Conservation (phyloP, 164 flowering plant species). For the Liquidambar formosana region DNA sequence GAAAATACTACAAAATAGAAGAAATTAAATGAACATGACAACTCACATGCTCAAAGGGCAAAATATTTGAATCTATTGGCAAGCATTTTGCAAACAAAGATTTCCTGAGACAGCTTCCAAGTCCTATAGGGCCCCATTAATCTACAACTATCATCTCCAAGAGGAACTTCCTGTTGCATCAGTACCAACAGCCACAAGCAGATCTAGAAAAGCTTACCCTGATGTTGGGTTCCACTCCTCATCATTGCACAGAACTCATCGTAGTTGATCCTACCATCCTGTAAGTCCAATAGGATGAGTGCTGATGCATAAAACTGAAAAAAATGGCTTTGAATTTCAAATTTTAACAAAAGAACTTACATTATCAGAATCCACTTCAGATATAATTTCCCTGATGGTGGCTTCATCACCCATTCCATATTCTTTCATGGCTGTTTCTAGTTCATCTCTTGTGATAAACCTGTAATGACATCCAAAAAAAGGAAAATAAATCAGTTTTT, state of each 20-base stretch:
- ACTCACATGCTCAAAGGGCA: no score
- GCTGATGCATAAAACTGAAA: neutral
- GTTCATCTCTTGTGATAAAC: constrained; percentile 80
- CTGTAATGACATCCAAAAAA: constrained; percentile 26
- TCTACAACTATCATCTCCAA: no score
- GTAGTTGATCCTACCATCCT: constrained; percentile 88
- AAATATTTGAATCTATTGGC: no score
- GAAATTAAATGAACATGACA: no score
- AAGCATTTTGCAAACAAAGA: no score
- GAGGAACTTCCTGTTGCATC: neutral
- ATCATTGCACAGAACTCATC: constrained; percentile 82
- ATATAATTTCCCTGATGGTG: constrained; percentile 69
- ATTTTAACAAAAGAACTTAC: constrained; percentile 37
- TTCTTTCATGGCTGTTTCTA: constrained; percentile 74
- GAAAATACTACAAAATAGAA: no score
- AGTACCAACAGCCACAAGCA: neutral
- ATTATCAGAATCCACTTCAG: constrained; percentile 88
- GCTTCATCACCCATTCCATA: constrained; percentile 78
- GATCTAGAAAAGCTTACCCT: constrained; percentile 47
- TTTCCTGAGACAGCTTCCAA: no score
- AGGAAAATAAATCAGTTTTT: neutral
- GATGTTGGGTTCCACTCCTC: constrained; percentile 73
- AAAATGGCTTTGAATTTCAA: neutral
- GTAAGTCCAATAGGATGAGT: constrained; percentile 22
- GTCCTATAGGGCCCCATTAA: no score